Evolutionary conservation across 1,284 basidiomycete species (phyloP), one percentile per base, ranked within the genome.

Genomic region (Rhodofomes roseus): DNA sequence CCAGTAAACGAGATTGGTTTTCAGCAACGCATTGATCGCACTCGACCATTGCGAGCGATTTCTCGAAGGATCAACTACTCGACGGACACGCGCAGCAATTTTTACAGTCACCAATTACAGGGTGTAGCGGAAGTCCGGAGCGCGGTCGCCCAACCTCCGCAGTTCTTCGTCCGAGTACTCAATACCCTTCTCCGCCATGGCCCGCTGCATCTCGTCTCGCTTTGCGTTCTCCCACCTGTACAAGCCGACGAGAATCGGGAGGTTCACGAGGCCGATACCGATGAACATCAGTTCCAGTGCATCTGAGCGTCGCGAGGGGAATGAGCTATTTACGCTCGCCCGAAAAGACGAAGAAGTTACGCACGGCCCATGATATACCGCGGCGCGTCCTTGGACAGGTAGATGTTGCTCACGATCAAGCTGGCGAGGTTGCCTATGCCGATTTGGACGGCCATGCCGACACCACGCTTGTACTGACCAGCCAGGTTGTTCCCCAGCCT

Each of bases 241-340:
- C 1, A 74, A 60, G 5, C 82, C 53, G 0, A 84, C 79, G 22
- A 80, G 75, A 22, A 81, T 68, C 0, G 84, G 81, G 0, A 84
- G 67, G 52, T 68, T 67, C 39, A 88, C 75, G 64, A 87, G 74
- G 0, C 89, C 87, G 46, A 89, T 81, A 2, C 79, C 80, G 36
- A 87, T 77, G 60, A 89, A 87, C 80, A 87, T 86, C 34, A 90
- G 70, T 68, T 86, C 85, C 29, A 87, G 62, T 2, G 74, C 85
- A 66, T 88, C 86, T 89, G 59, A 20, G n/a, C n/a, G 20, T 22
- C 14, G 3, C 14, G 31, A 11, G 9, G 20, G n/a, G 43, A 12
- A 16, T 4, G 11, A 54, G 37, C 4, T 8, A 39, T 6, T 16
- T 20, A 23, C 46, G 31, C 41, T 4, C 25, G 27, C 2, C 12